phyloP scores from a whole-genome alignment of 805 yeast species.

The Teunomyces aglyptinius region DNA sequence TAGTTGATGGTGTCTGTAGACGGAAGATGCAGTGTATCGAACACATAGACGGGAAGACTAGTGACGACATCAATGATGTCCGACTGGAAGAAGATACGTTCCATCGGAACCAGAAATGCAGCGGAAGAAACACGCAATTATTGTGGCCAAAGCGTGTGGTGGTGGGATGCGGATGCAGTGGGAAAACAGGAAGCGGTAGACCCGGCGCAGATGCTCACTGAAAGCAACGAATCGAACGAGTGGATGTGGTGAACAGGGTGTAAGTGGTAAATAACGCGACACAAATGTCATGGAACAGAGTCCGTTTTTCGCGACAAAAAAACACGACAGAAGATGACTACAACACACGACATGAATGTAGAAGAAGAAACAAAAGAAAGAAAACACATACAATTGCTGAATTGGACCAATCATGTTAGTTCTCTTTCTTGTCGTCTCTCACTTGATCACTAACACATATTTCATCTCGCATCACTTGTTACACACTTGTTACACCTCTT shows the following conservation, averaged over 20 bases:
- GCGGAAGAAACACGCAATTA: too few species aligned
- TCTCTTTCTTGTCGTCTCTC: too few species aligned
- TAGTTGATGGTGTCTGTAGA: conserved; percentile 43
- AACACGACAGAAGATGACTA: too few species aligned
- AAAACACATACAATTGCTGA: too few species aligned
- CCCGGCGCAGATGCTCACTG: too few species aligned
- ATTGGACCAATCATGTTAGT: too few species aligned
- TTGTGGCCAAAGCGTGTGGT: too few species aligned
- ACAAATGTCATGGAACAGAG: background rate
- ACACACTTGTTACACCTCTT: too few species aligned
- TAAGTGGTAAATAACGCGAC: conserved; percentile 2
- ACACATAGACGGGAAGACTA: conserved; percentile 69
- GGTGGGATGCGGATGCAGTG: background rate
- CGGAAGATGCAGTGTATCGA: conserved; percentile 83
- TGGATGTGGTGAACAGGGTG: conserved; percentile 1
- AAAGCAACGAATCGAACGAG: too few species aligned
- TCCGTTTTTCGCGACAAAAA: background rate
- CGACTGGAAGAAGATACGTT: conserved; percentile 54
- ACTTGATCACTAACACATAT: too few species aligned
- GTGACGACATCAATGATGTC: conserved; percentile 65
- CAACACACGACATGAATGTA: background rate
- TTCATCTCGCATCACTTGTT: too few species aligned
- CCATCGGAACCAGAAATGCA: conserved; percentile 23
- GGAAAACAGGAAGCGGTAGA: background rate
- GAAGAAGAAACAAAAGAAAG: background rate